A percentile compares a stretch with the other conserved stretches of the same genome.
phyloP scores from a whole-genome alignment of 305 asterid genomes.

The Andrographis paniculata region DNA sequence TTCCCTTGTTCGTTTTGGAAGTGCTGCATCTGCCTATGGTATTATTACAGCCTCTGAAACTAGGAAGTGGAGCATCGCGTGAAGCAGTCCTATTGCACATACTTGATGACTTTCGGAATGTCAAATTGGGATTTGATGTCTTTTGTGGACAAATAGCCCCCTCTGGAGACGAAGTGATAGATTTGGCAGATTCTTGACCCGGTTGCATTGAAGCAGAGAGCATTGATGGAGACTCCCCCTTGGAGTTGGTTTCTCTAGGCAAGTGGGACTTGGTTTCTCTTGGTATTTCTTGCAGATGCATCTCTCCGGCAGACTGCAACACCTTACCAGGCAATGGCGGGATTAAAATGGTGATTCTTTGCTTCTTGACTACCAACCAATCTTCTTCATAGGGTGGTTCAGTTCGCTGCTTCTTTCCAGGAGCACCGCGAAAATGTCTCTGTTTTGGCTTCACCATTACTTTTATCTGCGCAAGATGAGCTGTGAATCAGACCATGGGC shows the following conservation, averaged over 20 bases:
- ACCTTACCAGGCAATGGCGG: slow-evolving; percentile 53
- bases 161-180: slow-evolving; percentile 31
- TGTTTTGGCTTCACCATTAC: slow-evolving; percentile 61
- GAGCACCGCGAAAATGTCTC: slow-evolving; percentile 22
- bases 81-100: slow-evolving; percentile 22
- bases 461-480: slow-evolving; percentile 29
- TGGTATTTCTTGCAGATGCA: slow-evolving; percentile 26
- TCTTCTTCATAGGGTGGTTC: slow-evolving; percentile 33
- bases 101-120: slow-evolving; percentile 22
- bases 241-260: slow-evolving; percentile 21
- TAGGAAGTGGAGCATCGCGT: slow-evolving; percentile 24
- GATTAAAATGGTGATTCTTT: slow-evolving; percentile 64
- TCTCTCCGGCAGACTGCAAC: slow-evolving; percentile 28
- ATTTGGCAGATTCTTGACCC: slow-evolving; percentile 35
- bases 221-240: slow-evolving; percentile 19
- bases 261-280: slow-evolving; percentile 23
- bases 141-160: slow-evolving; percentile 18
- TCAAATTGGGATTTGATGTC: slow-evolving; percentile 22
- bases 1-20: slow-evolving; percentile 23
- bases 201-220: slow-evolving; percentile 23
- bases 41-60: slow-evolving; percentile 21
- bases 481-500: too few relatives aligned
- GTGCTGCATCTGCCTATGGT: slow-evolving; percentile 18
- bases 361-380: slow-evolving; percentile 81
- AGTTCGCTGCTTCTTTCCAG: slow-evolving; percentile 33